Conservation (phyloP, 257 asterid species). For the Catharanthus roseus region DNA sequence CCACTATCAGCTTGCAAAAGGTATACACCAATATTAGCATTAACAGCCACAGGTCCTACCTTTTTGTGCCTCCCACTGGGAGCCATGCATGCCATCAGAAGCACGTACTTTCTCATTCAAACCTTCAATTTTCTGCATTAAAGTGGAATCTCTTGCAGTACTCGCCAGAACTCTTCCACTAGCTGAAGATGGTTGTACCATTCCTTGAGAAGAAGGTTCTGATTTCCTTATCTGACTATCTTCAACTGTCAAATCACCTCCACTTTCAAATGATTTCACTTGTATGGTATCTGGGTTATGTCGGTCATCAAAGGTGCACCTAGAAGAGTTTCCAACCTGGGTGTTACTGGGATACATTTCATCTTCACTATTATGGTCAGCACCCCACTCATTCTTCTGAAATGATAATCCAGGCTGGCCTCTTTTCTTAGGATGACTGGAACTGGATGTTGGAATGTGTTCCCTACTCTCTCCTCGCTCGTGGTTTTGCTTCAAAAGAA, state of each 20-base stretch:
- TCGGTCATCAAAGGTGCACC: slow-evolving; percentile 27
- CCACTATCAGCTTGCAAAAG: slow-evolving; percentile 26
- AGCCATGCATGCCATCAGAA: slow-evolving; percentile 46
- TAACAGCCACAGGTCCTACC: slow-evolving; percentile 31
- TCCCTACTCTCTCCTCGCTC: slow-evolving; percentile 50
- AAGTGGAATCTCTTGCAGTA: slow-evolving; percentile 39
- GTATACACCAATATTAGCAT: slow-evolving; percentile 25
- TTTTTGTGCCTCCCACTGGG: slow-evolving; percentile 38
- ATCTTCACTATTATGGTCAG: slow-evolving; percentile 56
- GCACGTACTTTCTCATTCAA: slow-evolving; percentile 72
- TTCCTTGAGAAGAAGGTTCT: slow-evolving; percentile 31
- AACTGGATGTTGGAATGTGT: slow-evolving; percentile 29
- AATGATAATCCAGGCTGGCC: slow-evolving; percentile 29
- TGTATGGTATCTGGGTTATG: slow-evolving; percentile 32
- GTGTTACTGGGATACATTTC: slow-evolving; percentile 31
- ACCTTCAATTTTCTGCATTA: slow-evolving; percentile 78
- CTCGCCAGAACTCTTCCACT: slow-evolving; percentile 33
- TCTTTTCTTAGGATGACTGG: slow-evolving; percentile 31
- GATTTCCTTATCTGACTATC: slow-evolving; percentile 36
- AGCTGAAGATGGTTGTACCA: slow-evolving; percentile 27
- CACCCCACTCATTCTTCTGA: slow-evolving; percentile 73
- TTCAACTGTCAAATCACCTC: slow-evolving; percentile 26
- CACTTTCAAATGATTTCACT: slow-evolving; percentile 38
- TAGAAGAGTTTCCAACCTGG: slow-evolving; percentile 30
- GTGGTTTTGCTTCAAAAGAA: slow-evolving; percentile 40